Conservation (phyloP, 2,329 filamentous ascomycete species). For the Parastagonospora nodorum region DNA sequence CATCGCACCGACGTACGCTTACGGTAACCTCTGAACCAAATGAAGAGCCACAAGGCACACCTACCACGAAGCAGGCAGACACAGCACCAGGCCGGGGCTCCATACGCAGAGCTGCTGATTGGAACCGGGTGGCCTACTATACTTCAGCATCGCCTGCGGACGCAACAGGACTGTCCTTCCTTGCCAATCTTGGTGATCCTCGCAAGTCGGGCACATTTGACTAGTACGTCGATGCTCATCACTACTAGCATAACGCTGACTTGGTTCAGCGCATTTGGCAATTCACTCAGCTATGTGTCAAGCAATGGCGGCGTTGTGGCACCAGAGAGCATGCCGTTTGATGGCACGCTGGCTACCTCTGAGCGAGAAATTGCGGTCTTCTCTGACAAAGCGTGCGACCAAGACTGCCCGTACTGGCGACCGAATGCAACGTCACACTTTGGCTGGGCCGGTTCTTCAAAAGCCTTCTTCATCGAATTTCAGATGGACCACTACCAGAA, state of each 20-base stretch:
- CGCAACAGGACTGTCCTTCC: constrained; percentile 61
- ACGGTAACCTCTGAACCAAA: no score
- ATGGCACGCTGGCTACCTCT: constrained; percentile 48
- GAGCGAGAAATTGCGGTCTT: constrained; percentile 44
- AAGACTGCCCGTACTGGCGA: constrained; percentile 55
- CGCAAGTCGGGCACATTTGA: constrained; percentile 61
- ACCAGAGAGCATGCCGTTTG: constrained; percentile 55
- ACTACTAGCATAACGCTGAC: constrained; percentile 4
- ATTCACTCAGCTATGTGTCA: constrained; percentile 62
- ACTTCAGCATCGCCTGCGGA: constrained; percentile 46
- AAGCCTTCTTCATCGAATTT: constrained; percentile 76
- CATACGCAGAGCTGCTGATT: constrained; percentile 32
- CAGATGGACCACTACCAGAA: constrained; percentile 61
- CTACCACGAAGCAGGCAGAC: not conserved
- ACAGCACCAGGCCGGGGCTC: not conserved
- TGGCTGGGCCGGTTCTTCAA: constrained; percentile 72
- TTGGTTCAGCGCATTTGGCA: constrained; percentile 55
- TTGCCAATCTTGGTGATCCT: constrained; percentile 62
- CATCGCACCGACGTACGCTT: no score
- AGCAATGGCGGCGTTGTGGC: constrained; percentile 54
- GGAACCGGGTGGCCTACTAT: constrained; percentile 56
- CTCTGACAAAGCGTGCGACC: constrained; percentile 51
- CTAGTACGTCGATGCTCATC: constrained; percentile 37
- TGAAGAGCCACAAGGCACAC: constrained; percentile 3
- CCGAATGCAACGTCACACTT: constrained; percentile 57